These are phyloP conservation scores for Phytophthora hybrid DNA, from an alignment of 352 stramenopile genomes.

Conservation along the genomic window DNA sequence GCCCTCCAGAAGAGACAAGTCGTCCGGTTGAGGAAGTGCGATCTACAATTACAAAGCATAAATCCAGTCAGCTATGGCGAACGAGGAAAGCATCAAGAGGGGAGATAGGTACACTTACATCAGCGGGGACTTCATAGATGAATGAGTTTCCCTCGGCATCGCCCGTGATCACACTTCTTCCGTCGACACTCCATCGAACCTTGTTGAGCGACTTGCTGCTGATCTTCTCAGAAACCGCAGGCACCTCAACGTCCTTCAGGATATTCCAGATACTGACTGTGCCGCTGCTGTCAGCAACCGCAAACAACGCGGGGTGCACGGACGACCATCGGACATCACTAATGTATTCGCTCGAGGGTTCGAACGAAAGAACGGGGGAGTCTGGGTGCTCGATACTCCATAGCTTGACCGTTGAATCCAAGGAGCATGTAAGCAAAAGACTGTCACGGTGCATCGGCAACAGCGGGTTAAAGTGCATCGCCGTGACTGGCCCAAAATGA, in stretches of 20 bases:
- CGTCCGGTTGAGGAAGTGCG: conserved; percentile 67
- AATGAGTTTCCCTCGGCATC: conserved; percentile 77
- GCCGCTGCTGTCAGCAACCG: conserved; percentile 81
- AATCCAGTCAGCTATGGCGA: conserved; percentile 5
- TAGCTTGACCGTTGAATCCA: conserved; percentile 90
- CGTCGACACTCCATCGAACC: conserved; percentile 81
- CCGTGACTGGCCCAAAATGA: conserved; percentile 87
- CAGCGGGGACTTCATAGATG: conserved; percentile 82
- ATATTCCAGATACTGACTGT: conserved; percentile 88
- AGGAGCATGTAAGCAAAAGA: conserved; percentile 82
- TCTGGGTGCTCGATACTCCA: conserved; percentile 87
- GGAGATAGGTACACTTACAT: conserved; percentile 51
- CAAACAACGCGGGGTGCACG: conserved; percentile 82
- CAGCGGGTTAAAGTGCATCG: conserved; percentile 87
- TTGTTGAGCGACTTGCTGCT: conserved; percentile 85
- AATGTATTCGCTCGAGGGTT: conserved; percentile 90
- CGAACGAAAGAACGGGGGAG: conserved; percentile 78
- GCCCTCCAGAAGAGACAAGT: conserved; percentile 64
- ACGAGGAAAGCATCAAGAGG: conserved; percentile 15
- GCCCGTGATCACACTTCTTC: conserved; percentile 81
- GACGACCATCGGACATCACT: conserved; percentile 90
- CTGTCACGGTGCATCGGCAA: conserved; percentile 76
- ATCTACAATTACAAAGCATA: conserved; percentile 51
- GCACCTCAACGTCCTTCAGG: conserved; percentile 83
- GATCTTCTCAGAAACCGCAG: conserved; percentile 70